Evolutionary conservation across 306 rosid genomes (phyloP).

Genomic region (Sesbania bispinosa): DNA sequence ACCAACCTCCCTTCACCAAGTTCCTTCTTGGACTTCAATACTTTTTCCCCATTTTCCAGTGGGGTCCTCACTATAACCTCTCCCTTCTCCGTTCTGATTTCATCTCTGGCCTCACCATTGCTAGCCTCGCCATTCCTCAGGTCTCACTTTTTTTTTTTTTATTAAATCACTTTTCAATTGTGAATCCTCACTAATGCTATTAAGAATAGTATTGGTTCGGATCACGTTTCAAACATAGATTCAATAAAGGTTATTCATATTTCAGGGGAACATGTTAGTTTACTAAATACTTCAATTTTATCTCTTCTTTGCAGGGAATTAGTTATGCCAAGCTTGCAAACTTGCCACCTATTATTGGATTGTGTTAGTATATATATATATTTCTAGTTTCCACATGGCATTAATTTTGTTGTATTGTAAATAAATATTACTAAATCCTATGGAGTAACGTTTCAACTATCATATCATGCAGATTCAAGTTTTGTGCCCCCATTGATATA

Average conservation of each 20-base stretch:
- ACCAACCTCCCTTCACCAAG: slow-evolving; percentile 49
- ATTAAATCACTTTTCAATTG: too few relatives aligned
- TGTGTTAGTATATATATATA: slow-evolving; percentile 73
- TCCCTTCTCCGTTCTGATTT: slow-evolving; percentile 62
- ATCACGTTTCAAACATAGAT: too few relatives aligned
- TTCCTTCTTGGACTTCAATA: slow-evolving; percentile 56
- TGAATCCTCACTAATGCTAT: too few relatives aligned
- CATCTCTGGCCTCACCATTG: slow-evolving; percentile 95
- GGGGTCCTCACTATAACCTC: slow-evolving; percentile 66
- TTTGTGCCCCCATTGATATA: slow-evolving; percentile 95
- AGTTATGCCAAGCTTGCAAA: slow-evolving; percentile 95
- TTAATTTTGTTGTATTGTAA: too few relatives aligned
- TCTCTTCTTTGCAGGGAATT: slow-evolving; percentile 64
- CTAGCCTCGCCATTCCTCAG: slow-evolving; percentile 97
- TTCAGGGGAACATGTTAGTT: neutral
- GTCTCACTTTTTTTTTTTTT: too few relatives aligned
- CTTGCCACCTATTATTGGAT: slow-evolving; percentile 90
- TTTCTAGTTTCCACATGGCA: too few relatives aligned
- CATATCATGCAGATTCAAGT: slow-evolving; percentile 71
- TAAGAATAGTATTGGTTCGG: too few relatives aligned
- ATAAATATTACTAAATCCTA: too few relatives aligned
- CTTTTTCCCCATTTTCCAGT: slow-evolving; percentile 74
- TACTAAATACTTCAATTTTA: neutral
- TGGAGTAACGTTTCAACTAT: too few relatives aligned
- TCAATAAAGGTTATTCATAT: too few relatives aligned